Evolutionary conservation across 1,284 basidiomycete species (phyloP).

Genomic region (Ceratobasidium sp.): DNA sequence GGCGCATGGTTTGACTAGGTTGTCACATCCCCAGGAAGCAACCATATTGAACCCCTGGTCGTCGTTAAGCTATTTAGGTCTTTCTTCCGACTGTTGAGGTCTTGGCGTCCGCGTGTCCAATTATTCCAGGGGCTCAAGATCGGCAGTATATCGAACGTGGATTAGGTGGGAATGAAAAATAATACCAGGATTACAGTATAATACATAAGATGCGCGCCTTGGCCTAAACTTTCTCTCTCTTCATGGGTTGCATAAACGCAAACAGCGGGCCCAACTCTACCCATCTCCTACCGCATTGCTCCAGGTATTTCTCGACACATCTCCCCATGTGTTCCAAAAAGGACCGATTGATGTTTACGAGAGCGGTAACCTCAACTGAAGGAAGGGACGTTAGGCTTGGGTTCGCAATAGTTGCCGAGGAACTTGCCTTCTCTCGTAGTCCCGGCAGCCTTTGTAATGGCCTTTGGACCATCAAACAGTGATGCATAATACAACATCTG

Average conservation of each 20-base stretch:
- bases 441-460: constrained; percentile 67
- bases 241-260: constrained; percentile 71
- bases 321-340: constrained; percentile 67
- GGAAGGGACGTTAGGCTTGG: constrained; percentile 30
- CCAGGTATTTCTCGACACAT: constrained; percentile 82
- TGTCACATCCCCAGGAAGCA: constrained; percentile 7
- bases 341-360: constrained; percentile 66
- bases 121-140: background rate
- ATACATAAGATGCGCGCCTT: constrained; percentile 5
- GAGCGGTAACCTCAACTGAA: constrained; percentile 70
- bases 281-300: constrained; percentile 88
- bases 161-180: background rate
- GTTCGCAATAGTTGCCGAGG: constrained; percentile 2
- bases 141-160: background rate
- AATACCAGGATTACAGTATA: constrained; percentile 8
- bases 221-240: constrained; percentile 6
- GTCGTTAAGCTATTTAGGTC: constrained; percentile 13
- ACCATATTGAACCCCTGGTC: background rate
- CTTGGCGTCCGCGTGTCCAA: constrained; percentile 7
- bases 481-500: constrained; percentile 86
- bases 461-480: constrained; percentile 83
- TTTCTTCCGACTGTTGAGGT: constrained; percentile 18
- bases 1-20: constrained; percentile 21
- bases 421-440: constrained; percentile 65
- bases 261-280: constrained; percentile 85